These are phyloP conservation scores for Boletus subparvulus DNA, from an alignment of 768 basidiomycete genomes.

Conservation along the genomic window DNA sequence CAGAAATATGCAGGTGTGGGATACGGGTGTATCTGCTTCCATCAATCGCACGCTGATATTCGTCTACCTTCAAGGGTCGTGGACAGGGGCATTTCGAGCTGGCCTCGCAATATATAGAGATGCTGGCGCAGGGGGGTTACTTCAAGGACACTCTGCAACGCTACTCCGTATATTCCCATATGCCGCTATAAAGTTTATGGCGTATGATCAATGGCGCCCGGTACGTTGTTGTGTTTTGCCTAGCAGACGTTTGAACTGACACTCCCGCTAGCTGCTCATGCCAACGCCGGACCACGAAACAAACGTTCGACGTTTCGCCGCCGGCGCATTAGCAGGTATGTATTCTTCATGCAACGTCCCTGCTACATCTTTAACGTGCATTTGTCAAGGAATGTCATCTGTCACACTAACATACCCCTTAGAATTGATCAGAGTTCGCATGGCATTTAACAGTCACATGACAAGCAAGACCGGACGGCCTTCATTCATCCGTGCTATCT, in stretches of 20 bases:
- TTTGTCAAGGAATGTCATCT: constrained; percentile 68
- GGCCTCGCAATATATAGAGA: constrained; percentile 67
- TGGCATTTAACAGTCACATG: constrained; percentile 63
- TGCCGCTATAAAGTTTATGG: constrained; percentile 96
- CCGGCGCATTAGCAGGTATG: constrained; percentile 85
- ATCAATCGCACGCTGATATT: constrained; percentile 11
- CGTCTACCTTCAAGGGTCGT: constrained; percentile 58
- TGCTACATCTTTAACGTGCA: not conserved
- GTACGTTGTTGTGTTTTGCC: constrained; percentile 40
- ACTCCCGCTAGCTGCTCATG: constrained; percentile 66
- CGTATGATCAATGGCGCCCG: constrained; percentile 84
- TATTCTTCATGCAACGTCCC: constrained; percentile 2
- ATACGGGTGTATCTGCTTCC: constrained; percentile 24
- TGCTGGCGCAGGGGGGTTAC: constrained; percentile 77
- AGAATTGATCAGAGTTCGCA: constrained; percentile 91
- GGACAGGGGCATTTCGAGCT: constrained; percentile 78
- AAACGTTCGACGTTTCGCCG: constrained; percentile 73
- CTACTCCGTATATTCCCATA: constrained; percentile 94
- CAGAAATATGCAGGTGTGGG: constrained; percentile 86
- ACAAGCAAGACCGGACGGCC: constrained; percentile 37
- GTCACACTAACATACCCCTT: constrained; percentile 94
- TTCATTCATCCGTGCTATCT: constrained; percentile 55
- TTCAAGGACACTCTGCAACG: constrained; percentile 93
- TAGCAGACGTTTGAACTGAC: not conserved
- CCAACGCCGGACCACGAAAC: constrained; percentile 79